phyloP scores from a whole-genome alignment of 2,329 filamentous ascomycete genomes.

The Onygenales sp. region DNA sequence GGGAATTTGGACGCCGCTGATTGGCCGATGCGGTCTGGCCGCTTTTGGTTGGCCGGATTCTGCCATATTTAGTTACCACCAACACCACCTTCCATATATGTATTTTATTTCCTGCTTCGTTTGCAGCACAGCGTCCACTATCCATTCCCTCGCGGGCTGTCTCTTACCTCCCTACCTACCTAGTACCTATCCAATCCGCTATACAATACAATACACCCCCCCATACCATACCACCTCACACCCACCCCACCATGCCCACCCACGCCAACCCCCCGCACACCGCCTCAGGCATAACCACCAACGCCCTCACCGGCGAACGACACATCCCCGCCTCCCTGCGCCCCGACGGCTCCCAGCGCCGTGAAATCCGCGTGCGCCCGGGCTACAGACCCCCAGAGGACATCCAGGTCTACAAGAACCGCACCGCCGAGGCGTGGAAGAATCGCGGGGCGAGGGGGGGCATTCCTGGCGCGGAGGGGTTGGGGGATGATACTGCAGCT shows the following conservation, averaged over 20 bases:
- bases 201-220: too few relatives aligned
- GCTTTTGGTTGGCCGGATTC: background rate
- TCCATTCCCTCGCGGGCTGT: background rate
- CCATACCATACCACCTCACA: background rate
- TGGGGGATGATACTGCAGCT: constrained; percentile 46
- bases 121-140: background rate
- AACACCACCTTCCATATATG: background rate
- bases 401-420: constrained; percentile 91
- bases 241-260: constrained; percentile 35
- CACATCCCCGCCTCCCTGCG: constrained; percentile 82
- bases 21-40: constrained; percentile 5
- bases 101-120: background rate
- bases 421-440: constrained; percentile 75
- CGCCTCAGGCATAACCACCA: constrained; percentile 63
- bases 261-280: constrained; percentile 35
- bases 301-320: constrained; percentile 66
- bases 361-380: constrained; percentile 86
- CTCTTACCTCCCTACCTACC: too few relatives aligned
- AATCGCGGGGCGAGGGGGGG: constrained; percentile 60
- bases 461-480: constrained; percentile 61
- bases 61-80: background rate
- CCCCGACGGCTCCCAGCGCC: constrained; percentile 81
- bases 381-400: constrained; percentile 93
- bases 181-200: too few relatives aligned
- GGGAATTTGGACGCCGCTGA: constrained; percentile 9